Conservation (phyloP, 2,329 filamentous ascomycete species). For the Bipolaris gigantea region DNA sequence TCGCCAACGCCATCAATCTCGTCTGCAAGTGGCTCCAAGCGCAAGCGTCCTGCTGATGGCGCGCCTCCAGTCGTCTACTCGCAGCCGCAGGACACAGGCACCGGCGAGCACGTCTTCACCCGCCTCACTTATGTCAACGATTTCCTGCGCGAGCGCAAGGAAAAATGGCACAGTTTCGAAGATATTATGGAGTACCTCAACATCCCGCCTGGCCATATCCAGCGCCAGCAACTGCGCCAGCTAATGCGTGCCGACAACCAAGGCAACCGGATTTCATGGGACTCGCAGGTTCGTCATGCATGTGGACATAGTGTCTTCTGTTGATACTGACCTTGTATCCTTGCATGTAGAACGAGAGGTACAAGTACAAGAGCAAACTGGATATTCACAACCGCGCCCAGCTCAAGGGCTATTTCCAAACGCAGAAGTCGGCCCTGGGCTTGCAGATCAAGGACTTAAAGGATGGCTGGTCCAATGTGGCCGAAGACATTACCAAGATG, state of each 20-base stretch:
- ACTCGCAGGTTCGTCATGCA: slow-evolving; percentile 41
- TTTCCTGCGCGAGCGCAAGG: slow-evolving; percentile 58
- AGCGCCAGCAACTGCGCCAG: slow-evolving; percentile 60
- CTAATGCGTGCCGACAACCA: slow-evolving; percentile 64
- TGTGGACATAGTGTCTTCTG: not conserved
- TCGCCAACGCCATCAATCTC: slow-evolving; percentile 60
- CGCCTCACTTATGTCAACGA: slow-evolving; percentile 86
- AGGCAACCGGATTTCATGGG: slow-evolving; percentile 63
- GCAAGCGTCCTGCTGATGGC: slow-evolving; percentile 60
- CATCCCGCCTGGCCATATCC: slow-evolving; percentile 64
- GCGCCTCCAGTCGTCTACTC: slow-evolving; percentile 63
- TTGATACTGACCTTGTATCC: not conserved
- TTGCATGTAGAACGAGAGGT: slow-evolving; percentile 61
- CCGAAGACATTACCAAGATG: slow-evolving; percentile 74
- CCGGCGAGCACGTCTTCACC: slow-evolving; percentile 79
- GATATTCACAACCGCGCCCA: slow-evolving; percentile 77
- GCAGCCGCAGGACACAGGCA: slow-evolving; percentile 74
- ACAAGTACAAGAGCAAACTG: slow-evolving; percentile 81
- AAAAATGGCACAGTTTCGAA: slow-evolving; percentile 66
- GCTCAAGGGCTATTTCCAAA: slow-evolving; percentile 78
- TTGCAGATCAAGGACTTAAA: slow-evolving; percentile 88
- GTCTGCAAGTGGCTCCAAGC: slow-evolving; percentile 49
- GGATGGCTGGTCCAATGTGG: slow-evolving; percentile 90
- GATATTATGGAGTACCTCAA: slow-evolving; percentile 82
- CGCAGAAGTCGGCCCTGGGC: slow-evolving; percentile 76